Evolutionary conservation across 2,329 filamentous ascomycete genomes (phyloP).

Genomic region (Penicillium rolfsii): DNA sequence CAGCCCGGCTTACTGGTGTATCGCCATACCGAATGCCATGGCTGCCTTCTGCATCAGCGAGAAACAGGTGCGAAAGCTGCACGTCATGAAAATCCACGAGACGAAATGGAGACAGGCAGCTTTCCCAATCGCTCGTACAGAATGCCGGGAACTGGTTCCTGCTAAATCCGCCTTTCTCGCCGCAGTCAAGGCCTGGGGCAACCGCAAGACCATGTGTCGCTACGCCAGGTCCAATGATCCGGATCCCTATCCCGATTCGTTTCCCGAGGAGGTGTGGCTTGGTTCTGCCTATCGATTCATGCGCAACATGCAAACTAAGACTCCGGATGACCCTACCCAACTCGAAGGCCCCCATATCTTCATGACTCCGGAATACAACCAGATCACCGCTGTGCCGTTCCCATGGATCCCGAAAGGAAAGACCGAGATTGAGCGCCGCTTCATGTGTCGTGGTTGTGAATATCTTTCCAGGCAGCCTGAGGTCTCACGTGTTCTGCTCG

Average conservation of each 20-base stretch:
- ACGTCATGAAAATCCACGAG: not conserved
- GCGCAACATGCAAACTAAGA: not conserved
- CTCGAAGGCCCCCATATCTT: not conserved
- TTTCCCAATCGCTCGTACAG: no score
- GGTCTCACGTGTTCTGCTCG: not conserved
- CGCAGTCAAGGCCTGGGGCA: not conserved
- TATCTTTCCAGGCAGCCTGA: not conserved
- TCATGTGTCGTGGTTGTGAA: not conserved
- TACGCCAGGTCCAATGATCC: not conserved
- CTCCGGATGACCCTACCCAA: not conserved
- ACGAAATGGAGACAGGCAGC: no score
- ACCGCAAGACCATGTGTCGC: not conserved
- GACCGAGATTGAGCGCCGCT: not conserved
- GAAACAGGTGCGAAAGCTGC: not conserved
- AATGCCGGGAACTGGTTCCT: not conserved
- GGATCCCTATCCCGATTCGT: no score
- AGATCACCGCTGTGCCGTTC: not conserved
- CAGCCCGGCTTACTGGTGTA: constrained; percentile 14
- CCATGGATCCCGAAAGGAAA: not conserved
- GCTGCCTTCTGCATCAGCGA: constrained; percentile 2
- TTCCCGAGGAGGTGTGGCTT: not conserved
- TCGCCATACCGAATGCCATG: constrained; percentile 2
- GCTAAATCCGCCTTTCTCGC: constrained; percentile 2
- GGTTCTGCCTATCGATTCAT: not conserved
- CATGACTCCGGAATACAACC: not conserved